Percentiles rank a stretch among this genome's conserved stretches.
Evolutionary conservation across 2,329 filamentous ascomycete genomes (phyloP).

Genomic region (Pseudocercospora cruenta): DNA sequence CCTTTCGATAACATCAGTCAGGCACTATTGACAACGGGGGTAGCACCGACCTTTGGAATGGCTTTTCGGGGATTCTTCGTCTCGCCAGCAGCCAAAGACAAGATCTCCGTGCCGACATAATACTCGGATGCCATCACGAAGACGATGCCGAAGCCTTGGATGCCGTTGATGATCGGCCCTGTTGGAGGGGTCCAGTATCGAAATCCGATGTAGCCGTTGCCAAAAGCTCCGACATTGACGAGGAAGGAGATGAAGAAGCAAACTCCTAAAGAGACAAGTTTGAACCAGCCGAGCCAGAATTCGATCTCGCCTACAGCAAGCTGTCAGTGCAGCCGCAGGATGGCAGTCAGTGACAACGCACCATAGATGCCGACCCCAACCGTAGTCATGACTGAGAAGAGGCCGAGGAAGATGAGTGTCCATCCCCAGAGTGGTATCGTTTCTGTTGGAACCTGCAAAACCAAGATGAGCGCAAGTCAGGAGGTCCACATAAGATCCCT

Average conservation of each 20-base stretch:
- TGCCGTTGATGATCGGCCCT: slow-evolving; percentile 7
- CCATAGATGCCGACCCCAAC: neutral
- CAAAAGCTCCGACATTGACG: slow-evolving; percentile 10
- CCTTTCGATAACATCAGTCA: neutral
- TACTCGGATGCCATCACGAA: slow-evolving; percentile 11
- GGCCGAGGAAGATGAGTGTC: neutral
- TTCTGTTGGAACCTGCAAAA: neutral
- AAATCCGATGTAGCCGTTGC: slow-evolving; percentile 8
- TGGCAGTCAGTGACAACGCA: neutral
- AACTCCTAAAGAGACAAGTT: slow-evolving; percentile 2
- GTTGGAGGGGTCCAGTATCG: slow-evolving; percentile 5
- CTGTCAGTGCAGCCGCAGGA: no score
- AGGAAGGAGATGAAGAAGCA: slow-evolving; percentile 12
- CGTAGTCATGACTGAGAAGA: slow-evolving; percentile 2
- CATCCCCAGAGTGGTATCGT: slow-evolving; percentile 4
- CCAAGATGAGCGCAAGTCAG: neutral
- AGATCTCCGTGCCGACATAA: slow-evolving; percentile 4
- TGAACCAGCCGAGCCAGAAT: slow-evolving; percentile 8
- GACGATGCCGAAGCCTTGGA: slow-evolving; percentile 2
- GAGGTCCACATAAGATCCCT: neutral
- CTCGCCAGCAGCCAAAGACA: slow-evolving; percentile 6
- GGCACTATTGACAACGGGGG: neutral
- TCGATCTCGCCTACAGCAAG: neutral
- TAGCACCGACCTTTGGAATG: neutral
- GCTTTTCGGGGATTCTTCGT: neutral